A percentile compares a stretch with the other conserved stretches of the same genome.
These are phyloP conservation scores for Globisporangium echinulatum DNA, from an alignment of 352 stramenopile genomes.

Conservation along the genomic window DNA sequence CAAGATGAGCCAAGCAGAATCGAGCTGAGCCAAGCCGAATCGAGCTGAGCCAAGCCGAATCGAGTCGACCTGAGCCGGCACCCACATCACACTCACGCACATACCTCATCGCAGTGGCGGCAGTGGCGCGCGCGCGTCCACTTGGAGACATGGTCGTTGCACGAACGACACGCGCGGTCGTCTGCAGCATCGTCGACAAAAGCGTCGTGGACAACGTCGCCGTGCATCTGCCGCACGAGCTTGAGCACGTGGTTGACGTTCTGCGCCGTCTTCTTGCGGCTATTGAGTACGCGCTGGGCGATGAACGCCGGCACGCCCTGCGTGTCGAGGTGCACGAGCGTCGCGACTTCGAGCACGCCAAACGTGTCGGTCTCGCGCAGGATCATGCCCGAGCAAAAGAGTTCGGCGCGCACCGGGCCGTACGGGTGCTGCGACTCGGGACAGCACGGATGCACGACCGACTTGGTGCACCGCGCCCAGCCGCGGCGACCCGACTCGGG, in stretches of 20 bases:
- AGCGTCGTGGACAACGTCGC: slow-evolving; percentile 8
- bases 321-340: slow-evolving; percentile 48
- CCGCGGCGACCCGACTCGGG: slow-evolving; percentile 41
- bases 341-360: slow-evolving; percentile 50
- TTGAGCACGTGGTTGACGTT: slow-evolving; percentile 63
- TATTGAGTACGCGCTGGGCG: slow-evolving; percentile 33
- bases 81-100: too few relatives aligned
- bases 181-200: slow-evolving; percentile 10
- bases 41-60: too few relatives aligned
- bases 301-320: slow-evolving; percentile 39
- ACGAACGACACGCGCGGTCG: slow-evolving; percentile 41
- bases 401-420: slow-evolving; percentile 40
- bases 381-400: slow-evolving; percentile 53
- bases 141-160: slow-evolving; percentile 48
- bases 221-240: slow-evolving; percentile 37
- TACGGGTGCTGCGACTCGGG: slow-evolving; percentile 52
- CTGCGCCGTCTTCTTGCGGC: slow-evolving; percentile 38
- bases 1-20: too few relatives aligned
- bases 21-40: too few relatives aligned
- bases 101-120: slow-evolving; percentile 41
- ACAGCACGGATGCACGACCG: slow-evolving; percentile 53
- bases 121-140: slow-evolving; percentile 57
- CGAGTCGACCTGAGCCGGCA: too few relatives aligned
- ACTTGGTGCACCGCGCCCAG: slow-evolving; percentile 63
- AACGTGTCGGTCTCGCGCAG: slow-evolving; percentile 48